phyloP scores from a whole-genome alignment of 768 basidiomycete genomes.

The Serendipita vermifera region DNA sequence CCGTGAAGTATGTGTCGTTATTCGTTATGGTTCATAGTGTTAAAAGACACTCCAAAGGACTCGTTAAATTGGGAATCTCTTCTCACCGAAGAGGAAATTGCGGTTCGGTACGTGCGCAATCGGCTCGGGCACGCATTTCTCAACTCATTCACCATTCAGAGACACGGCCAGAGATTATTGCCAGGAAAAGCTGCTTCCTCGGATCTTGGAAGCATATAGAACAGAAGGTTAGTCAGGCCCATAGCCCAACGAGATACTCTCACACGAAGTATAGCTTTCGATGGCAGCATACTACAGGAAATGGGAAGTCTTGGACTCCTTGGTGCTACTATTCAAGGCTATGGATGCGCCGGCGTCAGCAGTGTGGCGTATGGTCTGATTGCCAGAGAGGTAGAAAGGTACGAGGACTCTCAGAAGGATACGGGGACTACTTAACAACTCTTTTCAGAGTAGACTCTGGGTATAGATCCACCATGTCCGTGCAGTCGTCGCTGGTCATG shows the following conservation, averaged over 20 bases:
- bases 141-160: constrained; percentile 27
- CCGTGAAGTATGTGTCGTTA: not conserved
- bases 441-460: constrained; percentile 76
- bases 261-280: constrained; percentile 44
- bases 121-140: not conserved
- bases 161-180: constrained; percentile 71
- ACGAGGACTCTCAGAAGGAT: not conserved
- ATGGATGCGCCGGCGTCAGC: constrained; percentile 85
- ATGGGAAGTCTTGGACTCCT: constrained; percentile 89
- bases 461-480: constrained; percentile 87
- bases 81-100: constrained; percentile 79
- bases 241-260: not conserved
- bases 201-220: constrained; percentile 78
- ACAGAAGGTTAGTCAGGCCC: constrained; percentile 53
- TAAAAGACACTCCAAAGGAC: constrained; percentile 38
- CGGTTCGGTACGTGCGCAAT: constrained; percentile 48
- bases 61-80: constrained; percentile 67
- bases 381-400: constrained; percentile 88
- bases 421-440: not conserved
- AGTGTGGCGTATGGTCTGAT: constrained; percentile 91
- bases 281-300: constrained; percentile 62
- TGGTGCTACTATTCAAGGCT: constrained; percentile 85
- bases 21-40: not conserved
- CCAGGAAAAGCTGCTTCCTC: constrained; percentile 78
- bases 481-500: constrained; percentile 95